Evolutionary conservation across 805 yeast species (phyloP).

Genomic region (Zygotorulaspora florentina): DNA sequence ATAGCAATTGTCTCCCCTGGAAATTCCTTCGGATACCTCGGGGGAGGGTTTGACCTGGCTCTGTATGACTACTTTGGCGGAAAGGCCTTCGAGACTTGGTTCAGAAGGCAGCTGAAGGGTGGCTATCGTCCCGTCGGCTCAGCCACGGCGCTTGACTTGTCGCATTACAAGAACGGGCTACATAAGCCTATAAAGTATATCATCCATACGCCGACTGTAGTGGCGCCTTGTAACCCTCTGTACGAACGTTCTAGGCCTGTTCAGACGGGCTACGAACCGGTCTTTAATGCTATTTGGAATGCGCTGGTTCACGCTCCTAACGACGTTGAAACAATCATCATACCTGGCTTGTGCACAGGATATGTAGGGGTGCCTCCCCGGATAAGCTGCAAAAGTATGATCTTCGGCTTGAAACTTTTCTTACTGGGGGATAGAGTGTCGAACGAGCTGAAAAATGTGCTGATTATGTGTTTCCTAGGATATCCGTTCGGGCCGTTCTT

Average conservation of each 20-base stretch:
- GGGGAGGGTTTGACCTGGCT: slow-evolving; percentile 48
- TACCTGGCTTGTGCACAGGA: slow-evolving; percentile 35
- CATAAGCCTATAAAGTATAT: slow-evolving; percentile 20
- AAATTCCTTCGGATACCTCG: slow-evolving; percentile 46
- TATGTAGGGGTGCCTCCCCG: slow-evolving; percentile 31
- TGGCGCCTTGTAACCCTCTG: slow-evolving; percentile 24
- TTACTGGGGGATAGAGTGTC: slow-evolving; percentile 17
- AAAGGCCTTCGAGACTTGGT: slow-evolving; percentile 27
- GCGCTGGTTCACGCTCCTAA: slow-evolving; percentile 21
- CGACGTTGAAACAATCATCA: slow-evolving; percentile 23
- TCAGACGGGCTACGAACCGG: slow-evolving; percentile 26
- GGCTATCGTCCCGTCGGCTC: slow-evolving; percentile 28
- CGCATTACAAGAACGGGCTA: neutral
- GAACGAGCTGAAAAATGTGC: slow-evolving; percentile 19
- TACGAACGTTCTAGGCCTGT: slow-evolving; percentile 16
- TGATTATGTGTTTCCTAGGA: slow-evolving; percentile 30
- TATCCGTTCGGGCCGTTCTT: slow-evolving; percentile 24
- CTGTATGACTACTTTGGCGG: slow-evolving; percentile 29
- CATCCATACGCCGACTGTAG: slow-evolving; percentile 33
- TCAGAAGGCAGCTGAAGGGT: slow-evolving; percentile 21
- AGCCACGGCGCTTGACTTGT: slow-evolving; percentile 22
- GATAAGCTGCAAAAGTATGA: slow-evolving; percentile 29
- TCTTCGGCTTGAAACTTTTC: slow-evolving; percentile 28
- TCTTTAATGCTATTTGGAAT: slow-evolving; percentile 31
- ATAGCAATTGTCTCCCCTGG: slow-evolving; percentile 48